Base-by-base conservation (phyloP, 805 yeast genomes). In the Yamadazyma nakazawae region DNA sequence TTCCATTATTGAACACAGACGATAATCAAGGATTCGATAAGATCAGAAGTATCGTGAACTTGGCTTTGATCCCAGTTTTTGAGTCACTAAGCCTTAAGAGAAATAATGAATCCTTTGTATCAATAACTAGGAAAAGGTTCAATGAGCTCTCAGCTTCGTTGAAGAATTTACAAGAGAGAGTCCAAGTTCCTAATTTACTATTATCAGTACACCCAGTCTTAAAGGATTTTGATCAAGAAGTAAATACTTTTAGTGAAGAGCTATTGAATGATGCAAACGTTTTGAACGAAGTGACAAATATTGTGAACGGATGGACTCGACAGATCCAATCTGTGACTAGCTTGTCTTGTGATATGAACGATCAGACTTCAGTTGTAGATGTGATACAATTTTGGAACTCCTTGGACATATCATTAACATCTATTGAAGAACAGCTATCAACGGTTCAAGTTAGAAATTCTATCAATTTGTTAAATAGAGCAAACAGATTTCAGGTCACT, bases 311-410 rank as follows among this genome's bases (percentile, higher is more conserved):
- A 2, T 91, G 97, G 97, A 79, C 84, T 14, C 78, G 73, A 50
- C 76, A 78, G 30, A 77, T 84, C 12, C 84, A 82, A 50, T 62
- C 72, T 1, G 68, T 88, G 5, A 79, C 89, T 0, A 67, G 68
- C 19, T 56, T 83, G 19, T 62, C 75, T 11, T 77, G 81, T 37
- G 77, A 77, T 24, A 79, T 85, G 0, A 49, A 64, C 0, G 81
- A 76, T 24, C 89, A 87, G 1, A 65, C 80, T 0, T 67, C 81
- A 0, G 54, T 71, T 2, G 54, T 64, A 1, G 89, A 85, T 35
- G 97, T 91, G 56, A 71, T 85, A 2, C 79, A 75, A 40, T 90
- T 86, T 54, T 91, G 97, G 97, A 66, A 70, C 8, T 78, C 88
- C 0, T 72, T 87, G 69, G 92, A 87, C 55, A 58, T 64, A 1